These are phyloP conservation scores for Pseudogymnoascus sp. DNA, from an alignment of 2,329 filamentous ascomycete genomes.

Conservation along the genomic window DNA sequence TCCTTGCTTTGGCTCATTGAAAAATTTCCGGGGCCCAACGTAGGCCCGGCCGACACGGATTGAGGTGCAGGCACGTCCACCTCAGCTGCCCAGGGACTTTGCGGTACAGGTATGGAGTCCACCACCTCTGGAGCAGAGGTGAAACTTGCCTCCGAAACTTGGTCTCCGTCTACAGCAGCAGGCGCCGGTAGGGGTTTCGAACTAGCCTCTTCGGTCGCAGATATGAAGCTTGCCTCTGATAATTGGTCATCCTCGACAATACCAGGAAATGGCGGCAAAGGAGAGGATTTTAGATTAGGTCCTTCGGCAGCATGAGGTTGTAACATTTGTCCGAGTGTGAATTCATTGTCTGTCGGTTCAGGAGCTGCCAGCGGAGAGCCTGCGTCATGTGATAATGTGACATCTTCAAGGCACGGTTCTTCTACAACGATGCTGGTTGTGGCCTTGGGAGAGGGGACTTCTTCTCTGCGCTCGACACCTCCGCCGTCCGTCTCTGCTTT, in stretches of 20 bases:
- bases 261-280: neutral
- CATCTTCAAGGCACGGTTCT: neutral
- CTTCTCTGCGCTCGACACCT: neutral
- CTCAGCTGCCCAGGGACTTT: slow-evolving; percentile 24
- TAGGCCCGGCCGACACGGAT: neutral
- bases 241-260: neutral
- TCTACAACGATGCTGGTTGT: neutral
- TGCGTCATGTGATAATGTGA: neutral
- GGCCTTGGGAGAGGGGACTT: neutral
- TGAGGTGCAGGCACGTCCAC: slow-evolving; percentile 1
- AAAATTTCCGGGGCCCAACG: neutral
- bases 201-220: neutral
- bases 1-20: slow-evolving; percentile 1
- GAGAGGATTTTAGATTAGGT: neutral
- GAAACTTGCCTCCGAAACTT: neutral
- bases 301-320: too few species aligned
- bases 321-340: neutral
- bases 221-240: neutral
- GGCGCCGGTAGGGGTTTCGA: neutral
- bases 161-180: neutral
- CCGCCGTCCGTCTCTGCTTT: too few species aligned
- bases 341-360: neutral
- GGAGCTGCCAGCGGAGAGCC: neutral
- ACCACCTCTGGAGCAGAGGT: neutral
- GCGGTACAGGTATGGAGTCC: slow-evolving; percentile 12